phyloP scores from a whole-genome alignment of 2,329 filamentous ascomycete genomes.

The Fusarium chlamydosporum region DNA sequence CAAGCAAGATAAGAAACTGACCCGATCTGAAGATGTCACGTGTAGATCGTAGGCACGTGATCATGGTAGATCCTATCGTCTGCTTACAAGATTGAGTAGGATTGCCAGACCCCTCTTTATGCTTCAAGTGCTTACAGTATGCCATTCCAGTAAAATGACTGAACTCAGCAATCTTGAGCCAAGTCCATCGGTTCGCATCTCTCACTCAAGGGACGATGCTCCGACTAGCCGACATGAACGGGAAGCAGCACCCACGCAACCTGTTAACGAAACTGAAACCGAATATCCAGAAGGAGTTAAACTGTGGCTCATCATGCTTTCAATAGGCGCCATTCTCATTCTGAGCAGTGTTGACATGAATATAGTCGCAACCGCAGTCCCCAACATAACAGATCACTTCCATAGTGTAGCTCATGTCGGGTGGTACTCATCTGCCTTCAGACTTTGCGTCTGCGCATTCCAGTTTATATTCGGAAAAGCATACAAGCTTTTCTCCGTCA shows the following conservation, averaged over 20 bases:
- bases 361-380: conserved; percentile 46
- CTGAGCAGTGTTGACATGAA: conserved; percentile 46
- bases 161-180: neutral
- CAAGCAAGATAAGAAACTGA: too few species aligned
- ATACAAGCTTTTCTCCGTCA: conserved; percentile 27
- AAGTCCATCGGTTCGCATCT: rapidly evolving
- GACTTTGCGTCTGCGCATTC: conserved; percentile 60
- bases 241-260: rapidly evolving
- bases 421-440: conserved; percentile 51
- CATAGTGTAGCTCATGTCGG: conserved; percentile 45
- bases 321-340: conserved; percentile 6
- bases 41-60: neutral
- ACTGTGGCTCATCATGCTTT: conserved; percentile 28
- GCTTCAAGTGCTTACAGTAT: too few species aligned
- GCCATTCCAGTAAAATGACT: neutral
- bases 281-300: conserved; percentile 14
- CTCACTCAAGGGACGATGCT: rapidly evolving
- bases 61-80: neutral
- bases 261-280: rapidly evolving
- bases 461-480: conserved; percentile 38
- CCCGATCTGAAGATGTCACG: too few species aligned
- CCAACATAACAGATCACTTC: conserved; percentile 50
- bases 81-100: neutral
- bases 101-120: neutral
- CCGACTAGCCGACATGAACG: rapidly evolving